Evolutionary conservation across 2,329 filamentous ascomycete genomes (phyloP), one percentile per base, ranked within the genome.

Genomic region (Cercospora sesami): DNA sequence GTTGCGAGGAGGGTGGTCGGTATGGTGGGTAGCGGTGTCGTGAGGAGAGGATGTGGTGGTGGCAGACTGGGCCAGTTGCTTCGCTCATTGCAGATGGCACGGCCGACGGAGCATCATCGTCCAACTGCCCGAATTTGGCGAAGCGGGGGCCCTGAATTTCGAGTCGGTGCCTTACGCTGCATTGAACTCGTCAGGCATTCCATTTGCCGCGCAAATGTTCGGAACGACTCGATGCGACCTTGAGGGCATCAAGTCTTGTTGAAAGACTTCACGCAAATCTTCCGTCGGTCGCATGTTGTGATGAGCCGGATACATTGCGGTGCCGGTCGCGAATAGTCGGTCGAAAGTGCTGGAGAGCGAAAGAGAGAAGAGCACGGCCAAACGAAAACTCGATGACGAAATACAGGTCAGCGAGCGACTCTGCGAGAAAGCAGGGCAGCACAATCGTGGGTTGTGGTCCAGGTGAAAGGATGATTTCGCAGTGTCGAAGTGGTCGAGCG

Each of bases 61-160:
- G 53, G 53, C 53, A 58, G 53, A 30, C 26, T 18, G 26, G 53
- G 30, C 26, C 53, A 58, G 53, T 33, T 30, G 53, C 26, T 30
- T 57, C 26, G 53, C 53, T 5, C 53, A 58, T 58, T 23, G 53
- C 45, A 23, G 45, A 51, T 26, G 45, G 45, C 53, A 58, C 26
- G 48, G 53, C 53, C 53, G 53, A 58, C 53, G 53, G 53, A 58
- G 53, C 53, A 58, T 58, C 53, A 58, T 57, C 21, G 53, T 31
- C 53, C 53, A 58, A 33, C 53, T 58, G 28, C 53, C 53, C 53
- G 53, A 33, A 30, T 58, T 58, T 58, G 53, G 53, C 53, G 53
- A 58, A 58, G 53, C 53, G 53, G 53, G 53, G 53, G 53, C 53
- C 53, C 53, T 58, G 53, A 33, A 58, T 58, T 58, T 58, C 53